Percentiles rank a stretch among this genome's conserved stretches.
Evolutionary conservation across 345 rosid genomes (phyloP).

Genomic region (Syzygium aromaticum): DNA sequence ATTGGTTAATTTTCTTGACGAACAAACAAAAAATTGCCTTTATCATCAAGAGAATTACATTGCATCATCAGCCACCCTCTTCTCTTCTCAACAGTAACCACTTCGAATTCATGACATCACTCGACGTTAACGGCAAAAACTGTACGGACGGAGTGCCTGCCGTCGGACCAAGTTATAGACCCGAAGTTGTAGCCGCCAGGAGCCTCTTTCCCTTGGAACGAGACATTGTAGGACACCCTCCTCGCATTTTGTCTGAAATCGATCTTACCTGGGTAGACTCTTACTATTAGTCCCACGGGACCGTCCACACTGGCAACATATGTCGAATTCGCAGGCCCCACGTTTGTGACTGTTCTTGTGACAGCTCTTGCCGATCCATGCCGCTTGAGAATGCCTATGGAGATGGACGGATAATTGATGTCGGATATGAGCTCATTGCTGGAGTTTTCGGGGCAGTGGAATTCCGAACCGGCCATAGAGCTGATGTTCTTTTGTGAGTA

Average conservation of each 20-base stretch:
- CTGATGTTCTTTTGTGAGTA: constrained; percentile 44
- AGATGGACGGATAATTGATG: constrained; percentile 72
- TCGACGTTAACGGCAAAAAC: constrained; percentile 47
- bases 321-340: constrained; percentile 41
- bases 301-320: constrained; percentile 32
- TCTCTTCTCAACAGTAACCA: neutral
- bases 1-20: neutral
- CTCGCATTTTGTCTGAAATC: constrained; percentile 17
- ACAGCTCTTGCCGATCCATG: constrained; percentile 6
- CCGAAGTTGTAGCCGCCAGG: constrained; percentile 50
- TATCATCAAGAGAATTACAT: neutral
- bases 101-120: neutral
- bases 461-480: constrained; percentile 32
- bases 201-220: constrained; percentile 41
- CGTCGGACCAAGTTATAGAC: constrained; percentile 51
- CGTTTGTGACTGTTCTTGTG: constrained; percentile 49
- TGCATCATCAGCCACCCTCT: neutral
- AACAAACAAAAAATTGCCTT: neutral
- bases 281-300: constrained; percentile 46
- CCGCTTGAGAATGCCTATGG: constrained; percentile 37
- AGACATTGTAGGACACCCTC: constrained; percentile 29
- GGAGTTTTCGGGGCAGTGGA: constrained; percentile 35
- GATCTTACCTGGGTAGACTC: constrained; percentile 39
- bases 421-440: constrained; percentile 33
- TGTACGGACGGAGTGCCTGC: constrained; percentile 36